Evolutionary conservation across 2,329 filamentous ascomycete genomes (phyloP).

Genomic region (Diaporthe longicolla): DNA sequence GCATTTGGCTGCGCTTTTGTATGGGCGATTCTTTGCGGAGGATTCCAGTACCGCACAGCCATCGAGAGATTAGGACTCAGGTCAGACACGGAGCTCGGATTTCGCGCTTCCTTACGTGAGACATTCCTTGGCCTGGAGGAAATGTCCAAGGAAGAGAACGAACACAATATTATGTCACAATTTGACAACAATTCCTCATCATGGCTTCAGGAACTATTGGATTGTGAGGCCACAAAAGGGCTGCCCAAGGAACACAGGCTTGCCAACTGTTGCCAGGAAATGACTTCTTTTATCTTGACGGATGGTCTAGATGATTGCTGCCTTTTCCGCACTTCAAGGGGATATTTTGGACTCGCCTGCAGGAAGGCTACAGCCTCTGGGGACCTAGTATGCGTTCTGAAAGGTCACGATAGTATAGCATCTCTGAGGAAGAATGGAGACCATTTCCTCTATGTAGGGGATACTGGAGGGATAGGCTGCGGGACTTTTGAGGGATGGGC

Average conservation of each 20-base stretch:
- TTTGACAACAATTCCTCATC: background rate
- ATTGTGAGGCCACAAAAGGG: background rate
- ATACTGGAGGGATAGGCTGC: conserved; percentile 3
- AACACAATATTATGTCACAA: background rate
- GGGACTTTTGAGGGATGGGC: background rate
- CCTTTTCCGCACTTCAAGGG: background rate
- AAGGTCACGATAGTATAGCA: background rate
- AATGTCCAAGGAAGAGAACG: background rate
- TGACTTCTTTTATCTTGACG: background rate
- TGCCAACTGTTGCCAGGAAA: background rate
- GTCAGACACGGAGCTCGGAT: background rate
- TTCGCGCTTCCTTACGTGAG: background rate
- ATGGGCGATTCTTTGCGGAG: background rate
- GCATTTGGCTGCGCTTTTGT: background rate
- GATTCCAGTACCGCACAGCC: background rate
- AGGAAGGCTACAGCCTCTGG: background rate
- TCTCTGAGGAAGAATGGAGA: conserved; percentile 11
- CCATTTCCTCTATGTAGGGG: conserved; percentile 2
- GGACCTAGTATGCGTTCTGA: background rate
- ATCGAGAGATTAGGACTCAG: background rate
- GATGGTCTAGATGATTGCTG: background rate
- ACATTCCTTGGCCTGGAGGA: background rate
- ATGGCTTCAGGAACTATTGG: background rate
- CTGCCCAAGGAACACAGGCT: background rate
- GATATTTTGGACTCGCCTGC: background rate